Conservation (phyloP, 768 basidiomycete genomes). For the Leccinum subtestaceum region DNA sequence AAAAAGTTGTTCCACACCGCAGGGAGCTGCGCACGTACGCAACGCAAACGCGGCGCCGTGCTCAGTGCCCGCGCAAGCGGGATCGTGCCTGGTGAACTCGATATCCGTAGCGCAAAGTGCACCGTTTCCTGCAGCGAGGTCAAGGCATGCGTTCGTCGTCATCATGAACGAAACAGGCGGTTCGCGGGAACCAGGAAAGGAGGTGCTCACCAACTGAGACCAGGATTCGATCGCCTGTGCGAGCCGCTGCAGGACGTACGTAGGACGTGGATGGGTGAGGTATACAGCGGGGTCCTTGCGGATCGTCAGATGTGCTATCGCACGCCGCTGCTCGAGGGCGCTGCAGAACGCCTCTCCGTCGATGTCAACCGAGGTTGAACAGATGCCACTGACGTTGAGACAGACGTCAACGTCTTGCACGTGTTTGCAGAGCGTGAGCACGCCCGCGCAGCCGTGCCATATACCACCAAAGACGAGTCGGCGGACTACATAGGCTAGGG, state of each 20-base stretch:
- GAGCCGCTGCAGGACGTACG: conserved; percentile 44
- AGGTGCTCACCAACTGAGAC: conserved; percentile 45
- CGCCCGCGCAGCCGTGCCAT: conserved; percentile 38
- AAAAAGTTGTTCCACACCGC: conserved; percentile 57
- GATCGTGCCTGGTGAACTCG: conserved; percentile 33
- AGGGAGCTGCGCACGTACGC: conserved; percentile 53
- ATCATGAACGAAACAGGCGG: background rate
- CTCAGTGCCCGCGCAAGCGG: conserved; percentile 38
- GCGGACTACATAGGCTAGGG: conserved; percentile 41
- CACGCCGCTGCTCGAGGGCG: conserved; percentile 37
- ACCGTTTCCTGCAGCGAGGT: conserved; percentile 42
- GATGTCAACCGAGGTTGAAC: conserved; percentile 1
- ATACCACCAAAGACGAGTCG: conserved; percentile 41
- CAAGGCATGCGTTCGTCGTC: background rate
- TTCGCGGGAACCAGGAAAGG: background rate
- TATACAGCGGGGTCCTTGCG: conserved; percentile 52
- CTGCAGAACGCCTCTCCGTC: conserved; percentile 39
- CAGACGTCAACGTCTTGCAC: conserved; percentile 41
- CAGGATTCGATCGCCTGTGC: conserved; percentile 44
- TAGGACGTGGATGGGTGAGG: conserved; percentile 49
- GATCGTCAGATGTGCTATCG: conserved; percentile 47
- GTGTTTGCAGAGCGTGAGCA: conserved; percentile 33
- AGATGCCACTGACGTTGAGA: conserved; percentile 19
- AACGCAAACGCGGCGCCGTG: conserved; percentile 43
- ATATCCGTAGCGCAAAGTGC: conserved; percentile 55